Conservation (phyloP, 2,329 filamentous ascomycete species). For the Magnaporthiopsis rhizophila region DNA sequence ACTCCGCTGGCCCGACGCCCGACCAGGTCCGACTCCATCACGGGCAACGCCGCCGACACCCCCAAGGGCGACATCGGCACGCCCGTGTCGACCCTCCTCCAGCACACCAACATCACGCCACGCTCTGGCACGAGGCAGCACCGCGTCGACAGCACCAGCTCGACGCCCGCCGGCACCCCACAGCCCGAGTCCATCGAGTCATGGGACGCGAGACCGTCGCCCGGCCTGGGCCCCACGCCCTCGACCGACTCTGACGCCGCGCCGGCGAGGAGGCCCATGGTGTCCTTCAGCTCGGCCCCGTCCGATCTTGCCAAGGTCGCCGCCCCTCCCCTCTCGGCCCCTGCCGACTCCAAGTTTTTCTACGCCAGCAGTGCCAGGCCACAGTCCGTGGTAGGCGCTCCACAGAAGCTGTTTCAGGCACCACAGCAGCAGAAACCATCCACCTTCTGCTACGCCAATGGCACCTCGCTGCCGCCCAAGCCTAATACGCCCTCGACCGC, state of each 20-base stretch:
- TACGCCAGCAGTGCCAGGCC: constrained; percentile 68
- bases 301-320: constrained; percentile 22
- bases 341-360: constrained; percentile 68
- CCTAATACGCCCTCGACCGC: background rate
- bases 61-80: constrained; percentile 41
- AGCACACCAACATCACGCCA: constrained; percentile 61
- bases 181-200: constrained; percentile 34
- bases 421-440: constrained; percentile 25
- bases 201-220: constrained; percentile 27
- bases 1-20: constrained; percentile 34
- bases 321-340: constrained; percentile 16
- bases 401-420: constrained; percentile 14
- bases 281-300: constrained; percentile 31
- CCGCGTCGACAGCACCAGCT: constrained; percentile 59
- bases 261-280: constrained; percentile 12
- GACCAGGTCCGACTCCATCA: constrained; percentile 15
- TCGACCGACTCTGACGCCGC: background rate
- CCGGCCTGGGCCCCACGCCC: background rate
- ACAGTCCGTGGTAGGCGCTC: constrained; percentile 14
- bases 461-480: constrained; percentile 27
- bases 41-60: constrained; percentile 6
- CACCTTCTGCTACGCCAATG: constrained; percentile 52
- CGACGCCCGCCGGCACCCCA: constrained; percentile 58
- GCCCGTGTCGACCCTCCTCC: constrained; percentile 48
- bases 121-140: constrained; percentile 67